Evolutionary conservation across 1,139 yeast genomes (phyloP).

Genomic region (Blastobotrys malaysiensis): DNA sequence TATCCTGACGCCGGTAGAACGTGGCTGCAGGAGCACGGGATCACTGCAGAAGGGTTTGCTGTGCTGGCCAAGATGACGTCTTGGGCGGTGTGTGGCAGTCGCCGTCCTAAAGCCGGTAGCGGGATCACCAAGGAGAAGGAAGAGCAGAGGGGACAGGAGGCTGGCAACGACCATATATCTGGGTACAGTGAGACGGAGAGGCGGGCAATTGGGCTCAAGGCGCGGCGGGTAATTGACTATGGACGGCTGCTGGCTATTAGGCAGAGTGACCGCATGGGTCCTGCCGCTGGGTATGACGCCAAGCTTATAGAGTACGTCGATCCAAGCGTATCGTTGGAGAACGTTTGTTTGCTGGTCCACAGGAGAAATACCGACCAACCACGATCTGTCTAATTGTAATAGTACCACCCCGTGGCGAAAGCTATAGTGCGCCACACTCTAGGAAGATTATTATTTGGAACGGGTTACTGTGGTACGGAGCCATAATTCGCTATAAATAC

Average conservation of each 20-base stretch:
- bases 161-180: constrained; percentile 34
- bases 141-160: neutral
- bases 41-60: constrained; percentile 41
- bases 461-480: too few species aligned
- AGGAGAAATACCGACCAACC: neutral
- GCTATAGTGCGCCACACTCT: neutral
- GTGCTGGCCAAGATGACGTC: constrained; percentile 62
- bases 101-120: constrained; percentile 34
- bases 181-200: constrained; percentile 45
- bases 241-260: constrained; percentile 48
- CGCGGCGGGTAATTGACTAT: constrained; percentile 66
- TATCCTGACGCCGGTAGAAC: constrained; percentile 42
- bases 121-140: too few species aligned
- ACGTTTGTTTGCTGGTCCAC: constrained; percentile 50
- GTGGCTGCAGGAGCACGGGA: constrained; percentile 28
- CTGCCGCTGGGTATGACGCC: constrained; percentile 38
- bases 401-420: too few species aligned
- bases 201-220: constrained; percentile 54
- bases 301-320: constrained; percentile 57
- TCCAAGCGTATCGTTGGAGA: constrained; percentile 59
- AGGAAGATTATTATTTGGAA: neutral
- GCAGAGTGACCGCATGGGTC: constrained; percentile 22
- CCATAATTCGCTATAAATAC: neutral
- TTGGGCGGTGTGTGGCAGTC: constrained; percentile 79
- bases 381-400: neutral